Evolutionary conservation across 768 basidiomycete genomes (phyloP).

Genomic region (Serendipita sp.): DNA sequence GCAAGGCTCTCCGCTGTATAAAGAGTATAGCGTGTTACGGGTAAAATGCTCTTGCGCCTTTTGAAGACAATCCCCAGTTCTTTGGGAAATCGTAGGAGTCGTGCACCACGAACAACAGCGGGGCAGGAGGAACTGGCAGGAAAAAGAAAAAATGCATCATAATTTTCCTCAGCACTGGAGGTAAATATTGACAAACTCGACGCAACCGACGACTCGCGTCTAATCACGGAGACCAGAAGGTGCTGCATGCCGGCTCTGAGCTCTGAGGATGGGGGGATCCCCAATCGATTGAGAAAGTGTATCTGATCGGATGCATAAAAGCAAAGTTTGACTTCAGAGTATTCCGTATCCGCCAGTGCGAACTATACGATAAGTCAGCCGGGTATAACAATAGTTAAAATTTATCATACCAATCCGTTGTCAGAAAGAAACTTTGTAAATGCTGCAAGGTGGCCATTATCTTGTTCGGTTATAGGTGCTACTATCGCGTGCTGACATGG

Average conservation of each 20-base stretch:
- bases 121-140: background rate
- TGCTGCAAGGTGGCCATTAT: background rate
- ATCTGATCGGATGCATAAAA: background rate
- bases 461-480: background rate
- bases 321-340: background rate
- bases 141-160: background rate
- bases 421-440: background rate
- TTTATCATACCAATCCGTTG: background rate
- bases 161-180: background rate
- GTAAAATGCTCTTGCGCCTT: background rate
- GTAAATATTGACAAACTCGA: background rate
- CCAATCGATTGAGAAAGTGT: background rate
- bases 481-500: background rate
- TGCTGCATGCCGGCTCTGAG: background rate
- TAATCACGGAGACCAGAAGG: background rate
- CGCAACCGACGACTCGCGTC: background rate
- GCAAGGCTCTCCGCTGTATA: background rate
- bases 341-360: background rate
- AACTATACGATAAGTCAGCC: background rate
- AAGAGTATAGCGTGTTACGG: background rate
- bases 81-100: background rate
- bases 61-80: background rate
- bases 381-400: background rate
- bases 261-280: background rate
- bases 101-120: background rate